Conservation (phyloP, 768 basidiomycete species). For the Termitomyces sp. region DNA sequence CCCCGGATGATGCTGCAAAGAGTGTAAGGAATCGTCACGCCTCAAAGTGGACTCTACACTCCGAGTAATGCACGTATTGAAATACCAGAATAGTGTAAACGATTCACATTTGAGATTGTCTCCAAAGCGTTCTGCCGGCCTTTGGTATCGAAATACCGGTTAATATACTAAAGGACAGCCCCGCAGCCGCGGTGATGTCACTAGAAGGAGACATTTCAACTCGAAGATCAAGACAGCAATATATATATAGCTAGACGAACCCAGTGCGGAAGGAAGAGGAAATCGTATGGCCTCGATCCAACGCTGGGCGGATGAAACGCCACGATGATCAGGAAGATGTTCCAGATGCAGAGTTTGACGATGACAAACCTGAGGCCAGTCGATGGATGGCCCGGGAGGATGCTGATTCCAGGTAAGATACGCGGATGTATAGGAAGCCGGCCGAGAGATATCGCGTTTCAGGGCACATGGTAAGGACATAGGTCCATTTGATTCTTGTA, state of each 20-base stretch:
- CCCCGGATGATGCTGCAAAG: background rate
- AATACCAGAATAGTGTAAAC: background rate
- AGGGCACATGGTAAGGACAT: background rate
- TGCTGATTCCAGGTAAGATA: constrained; percentile 43
- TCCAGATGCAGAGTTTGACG: constrained; percentile 44
- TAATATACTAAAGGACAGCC: constrained; percentile 31
- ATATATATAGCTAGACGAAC: constrained; percentile 25
- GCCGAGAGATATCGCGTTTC: constrained; percentile 42
- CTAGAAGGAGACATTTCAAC: background rate
- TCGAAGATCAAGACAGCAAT: constrained; percentile 25
- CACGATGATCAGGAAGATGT: constrained; percentile 49
- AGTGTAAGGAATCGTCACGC: background rate
- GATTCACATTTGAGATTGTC: constrained; percentile 36
- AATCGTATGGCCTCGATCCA: constrained; percentile 45
- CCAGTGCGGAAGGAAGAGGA: constrained; percentile 60
- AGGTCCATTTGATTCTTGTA: background rate
- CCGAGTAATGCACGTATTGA: background rate
- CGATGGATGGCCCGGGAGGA: constrained; percentile 59
- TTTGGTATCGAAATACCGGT: constrained; percentile 48
- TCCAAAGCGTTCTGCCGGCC: constrained; percentile 39
- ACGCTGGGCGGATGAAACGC: constrained; percentile 54
- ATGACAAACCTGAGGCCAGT: constrained; percentile 29
- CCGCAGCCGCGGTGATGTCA: constrained; percentile 31
- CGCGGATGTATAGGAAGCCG: constrained; percentile 50
- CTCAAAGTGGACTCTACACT: background rate